phyloP scores from a whole-genome alignment of 2,329 filamentous ascomycete species.

The Thelonectria discophora region DNA sequence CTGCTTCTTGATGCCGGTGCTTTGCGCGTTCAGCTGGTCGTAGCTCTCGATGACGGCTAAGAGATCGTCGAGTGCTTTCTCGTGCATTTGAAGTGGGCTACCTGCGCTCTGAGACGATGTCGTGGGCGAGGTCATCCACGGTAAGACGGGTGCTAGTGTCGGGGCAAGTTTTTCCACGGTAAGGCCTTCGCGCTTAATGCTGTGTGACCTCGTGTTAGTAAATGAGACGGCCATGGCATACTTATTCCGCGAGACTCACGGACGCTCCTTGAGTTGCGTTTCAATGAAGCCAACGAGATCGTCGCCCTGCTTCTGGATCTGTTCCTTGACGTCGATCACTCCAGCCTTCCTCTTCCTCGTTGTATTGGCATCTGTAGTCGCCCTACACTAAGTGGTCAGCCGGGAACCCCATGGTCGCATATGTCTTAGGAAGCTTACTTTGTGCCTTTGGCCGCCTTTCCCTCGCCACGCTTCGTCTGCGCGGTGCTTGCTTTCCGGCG shows the following conservation, averaged over 20 bases:
- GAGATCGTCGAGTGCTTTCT: slow-evolving; percentile 33
- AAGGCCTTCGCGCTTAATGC: slow-evolving; percentile 16
- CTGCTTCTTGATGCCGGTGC: slow-evolving; percentile 37
- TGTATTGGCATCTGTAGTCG: neutral
- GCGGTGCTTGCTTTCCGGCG: slow-evolving; percentile 21
- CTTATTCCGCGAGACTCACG: slow-evolving; percentile 20
- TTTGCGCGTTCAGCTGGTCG: slow-evolving; percentile 32
- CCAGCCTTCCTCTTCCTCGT: slow-evolving; percentile 28
- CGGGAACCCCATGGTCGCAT: neutral
- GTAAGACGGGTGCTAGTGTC: slow-evolving; percentile 27
- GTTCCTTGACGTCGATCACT: slow-evolving; percentile 31
- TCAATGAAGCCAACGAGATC: slow-evolving; percentile 38
- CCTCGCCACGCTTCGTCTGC: slow-evolving; percentile 4
- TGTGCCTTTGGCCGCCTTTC: neutral
- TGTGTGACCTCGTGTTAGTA: neutral
- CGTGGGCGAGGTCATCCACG: slow-evolving; percentile 28
- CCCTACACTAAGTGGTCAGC: slow-evolving; percentile 1
- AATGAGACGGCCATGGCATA: neutral
- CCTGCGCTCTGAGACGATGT: slow-evolving; percentile 1
- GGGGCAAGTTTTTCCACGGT: slow-evolving; percentile 17
- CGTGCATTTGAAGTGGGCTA: slow-evolving; percentile 20
- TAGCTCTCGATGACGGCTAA: slow-evolving; percentile 36
- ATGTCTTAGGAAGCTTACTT: neutral
- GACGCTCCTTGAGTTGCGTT: slow-evolving; percentile 16
- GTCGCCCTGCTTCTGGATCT: slow-evolving; percentile 36